These are phyloP conservation scores for Nyssa sinensis DNA, from an alignment of 148 eudicot species.

Conservation along the genomic window DNA sequence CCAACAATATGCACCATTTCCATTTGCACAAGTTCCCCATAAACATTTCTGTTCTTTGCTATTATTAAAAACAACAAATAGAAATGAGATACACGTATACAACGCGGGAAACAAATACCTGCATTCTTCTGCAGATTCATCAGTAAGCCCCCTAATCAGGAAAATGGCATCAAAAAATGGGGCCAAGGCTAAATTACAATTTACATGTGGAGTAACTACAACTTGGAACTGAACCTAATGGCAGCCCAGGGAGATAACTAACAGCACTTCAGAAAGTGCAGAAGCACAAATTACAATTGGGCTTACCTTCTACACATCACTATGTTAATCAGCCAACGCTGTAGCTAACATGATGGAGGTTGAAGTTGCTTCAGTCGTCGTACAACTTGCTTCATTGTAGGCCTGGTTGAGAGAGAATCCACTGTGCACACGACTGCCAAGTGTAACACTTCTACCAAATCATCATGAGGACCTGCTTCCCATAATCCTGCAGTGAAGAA, in stretches of 20 bases:
- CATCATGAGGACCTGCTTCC: neutral
- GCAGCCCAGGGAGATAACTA: neutral
- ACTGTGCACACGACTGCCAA: constrained; percentile 2
- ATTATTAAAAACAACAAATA: constrained; percentile 11
- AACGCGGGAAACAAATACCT: constrained; percentile 16
- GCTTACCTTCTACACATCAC: constrained; percentile 6
- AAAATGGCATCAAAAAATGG: constrained; percentile 18
- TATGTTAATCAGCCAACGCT: constrained; percentile 10
- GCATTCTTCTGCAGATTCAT: constrained; percentile 29
- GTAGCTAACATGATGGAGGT: constrained; percentile 18
- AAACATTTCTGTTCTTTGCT: neutral
- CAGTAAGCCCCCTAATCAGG: constrained; percentile 17
- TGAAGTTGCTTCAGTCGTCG: neutral
- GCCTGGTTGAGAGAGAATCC: constrained; percentile 8
- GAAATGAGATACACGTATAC: constrained; percentile 24
- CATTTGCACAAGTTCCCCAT: neutral
- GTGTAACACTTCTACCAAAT: constrained; percentile 6
- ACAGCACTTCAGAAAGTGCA: constrained; percentile 11
- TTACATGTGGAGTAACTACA: constrained; percentile 17
- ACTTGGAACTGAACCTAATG: constrained; percentile 13
- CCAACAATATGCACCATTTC: no score
- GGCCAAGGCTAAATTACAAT: constrained; percentile 19
- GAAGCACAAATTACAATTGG: constrained; percentile 15
- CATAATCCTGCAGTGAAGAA: neutral
- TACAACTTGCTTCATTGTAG: constrained; percentile 11